Conservation (phyloP, 352 stramenopile genomes). For the Aphanomyces astaci region DNA sequence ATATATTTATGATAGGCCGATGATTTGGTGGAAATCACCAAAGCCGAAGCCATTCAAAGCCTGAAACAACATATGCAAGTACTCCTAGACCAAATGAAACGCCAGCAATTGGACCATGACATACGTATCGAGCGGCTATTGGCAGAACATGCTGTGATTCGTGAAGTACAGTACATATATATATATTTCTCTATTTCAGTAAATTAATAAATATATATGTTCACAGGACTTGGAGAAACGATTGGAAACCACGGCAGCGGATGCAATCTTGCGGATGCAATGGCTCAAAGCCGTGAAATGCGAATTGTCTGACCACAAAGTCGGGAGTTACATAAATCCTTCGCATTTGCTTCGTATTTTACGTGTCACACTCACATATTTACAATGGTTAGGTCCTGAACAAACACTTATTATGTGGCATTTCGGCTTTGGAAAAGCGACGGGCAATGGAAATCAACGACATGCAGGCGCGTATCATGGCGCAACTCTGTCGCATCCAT, state of each 20-base stretch:
- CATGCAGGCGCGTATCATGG: conserved; percentile 59
- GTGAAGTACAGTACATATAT: conserved; percentile 23
- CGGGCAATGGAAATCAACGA: conserved; percentile 68
- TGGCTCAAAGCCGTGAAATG: conserved; percentile 61
- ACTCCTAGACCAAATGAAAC: conserved; percentile 29
- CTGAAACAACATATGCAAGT: conserved; percentile 31
- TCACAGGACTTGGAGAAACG: conserved; percentile 34
- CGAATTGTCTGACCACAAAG: conserved; percentile 52
- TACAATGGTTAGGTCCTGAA: conserved; percentile 55
- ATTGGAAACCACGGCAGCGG: conserved; percentile 20
- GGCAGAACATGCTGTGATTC: conserved; percentile 33
- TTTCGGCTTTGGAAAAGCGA: conserved; percentile 58
- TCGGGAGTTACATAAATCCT: too few relatives aligned
- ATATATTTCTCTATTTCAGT: too few relatives aligned
- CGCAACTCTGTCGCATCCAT: conserved; percentile 63
- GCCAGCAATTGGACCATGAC: background rate
- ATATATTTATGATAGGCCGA: conserved; percentile 3
- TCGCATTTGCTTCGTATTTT: too few relatives aligned
- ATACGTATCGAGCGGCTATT: conserved; percentile 34
- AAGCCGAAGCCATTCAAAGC: conserved; percentile 8
- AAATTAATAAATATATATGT: background rate
- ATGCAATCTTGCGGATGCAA: conserved; percentile 29
- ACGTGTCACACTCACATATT: too few relatives aligned
- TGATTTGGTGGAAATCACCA: conserved; percentile 10
- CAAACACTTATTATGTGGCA: conserved; percentile 53